Evolutionary conservation across 2,329 filamentous ascomycete genomes (phyloP), one percentile per base, ranked within the genome.

Genomic region (Trichophyton rubrum): DNA sequence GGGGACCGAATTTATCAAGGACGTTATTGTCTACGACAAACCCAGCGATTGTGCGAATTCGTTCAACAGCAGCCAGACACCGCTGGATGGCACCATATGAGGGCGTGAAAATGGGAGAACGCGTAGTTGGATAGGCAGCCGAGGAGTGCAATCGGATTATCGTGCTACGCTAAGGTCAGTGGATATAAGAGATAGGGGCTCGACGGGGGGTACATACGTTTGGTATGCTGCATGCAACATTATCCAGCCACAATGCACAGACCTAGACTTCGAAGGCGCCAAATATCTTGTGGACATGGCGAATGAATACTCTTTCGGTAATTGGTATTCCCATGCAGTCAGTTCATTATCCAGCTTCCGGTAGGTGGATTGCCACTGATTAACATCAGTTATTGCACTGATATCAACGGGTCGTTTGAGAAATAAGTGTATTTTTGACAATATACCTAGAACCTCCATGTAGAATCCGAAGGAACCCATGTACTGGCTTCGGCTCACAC

Each of bases 201-300:
- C 15, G 41, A 22, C 4, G 40, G 17, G 5, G 75, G 40, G 3
- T 2, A 59, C 80, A 77, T 71, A 83, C 79, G 90, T 95, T 72
- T 95, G 89, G 68, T 91, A 95, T 0, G 90, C 90, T 3, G 89
- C 87, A 70, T 96, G 91, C 33, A 96, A 79, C 86, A 95, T 95
- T 58, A 96, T 85, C 87, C 90, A 90, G 59, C 86, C 87, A 70
- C 88, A 90, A 69, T 88, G 90, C 56, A 90, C 77, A 47, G 81
- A 81, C 71, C 88, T 89, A 67, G 81, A 83, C 4, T 83, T 83
- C 0, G 84, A 70, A 9, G 72, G 81, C 64, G 85, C 85, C 69
- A 91, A 90, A 0, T 95, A 75, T 63, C 89, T 87, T 55, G 86
- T 83, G 77, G 91, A 88, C 72, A 93, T 92, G 43, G 73, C 72